These are phyloP conservation scores for Boletales sp. DNA, from an alignment of 768 basidiomycete species.

Conservation along the genomic window DNA sequence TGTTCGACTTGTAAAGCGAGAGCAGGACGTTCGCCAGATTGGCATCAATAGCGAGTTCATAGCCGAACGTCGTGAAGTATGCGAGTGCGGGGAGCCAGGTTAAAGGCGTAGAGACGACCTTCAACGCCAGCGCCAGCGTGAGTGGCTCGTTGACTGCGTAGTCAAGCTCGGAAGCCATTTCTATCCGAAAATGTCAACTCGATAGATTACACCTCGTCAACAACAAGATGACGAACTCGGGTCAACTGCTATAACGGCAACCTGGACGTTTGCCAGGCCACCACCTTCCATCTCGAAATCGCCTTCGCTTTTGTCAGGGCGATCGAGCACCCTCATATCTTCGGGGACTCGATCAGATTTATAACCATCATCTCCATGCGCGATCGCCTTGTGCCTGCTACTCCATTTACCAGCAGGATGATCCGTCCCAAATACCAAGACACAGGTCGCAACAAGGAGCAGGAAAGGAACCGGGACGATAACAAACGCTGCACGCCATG, in stretches of 20 bases:
- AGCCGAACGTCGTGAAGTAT: constrained; percentile 55
- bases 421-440: constrained; percentile 47
- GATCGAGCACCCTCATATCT: constrained; percentile 13
- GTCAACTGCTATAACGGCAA: constrained; percentile 3
- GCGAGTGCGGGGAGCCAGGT: constrained; percentile 55
- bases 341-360: neutral
- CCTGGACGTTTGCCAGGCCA: constrained; percentile 5
- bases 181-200: constrained; percentile 3
- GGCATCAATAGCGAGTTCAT: constrained; percentile 55
- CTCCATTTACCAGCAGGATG: constrained; percentile 54
- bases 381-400: constrained; percentile 39
- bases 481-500: constrained; percentile 56
- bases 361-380: constrained; percentile 1
- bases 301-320: constrained; percentile 20
- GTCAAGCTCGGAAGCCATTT: constrained; percentile 35
- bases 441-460: constrained; percentile 38
- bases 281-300: constrained; percentile 27
- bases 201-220: neutral
- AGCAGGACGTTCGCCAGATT: constrained; percentile 47
- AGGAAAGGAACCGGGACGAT: constrained; percentile 55
- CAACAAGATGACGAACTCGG: neutral
- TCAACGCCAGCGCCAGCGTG: constrained; percentile 29
- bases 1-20: constrained; percentile 32
- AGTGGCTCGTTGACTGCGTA: constrained; percentile 44
- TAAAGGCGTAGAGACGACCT: constrained; percentile 38